These are phyloP conservation scores for Globisporangium sylvaticum DNA, from an alignment of 352 stramenopile genomes.

Conservation along the genomic window DNA sequence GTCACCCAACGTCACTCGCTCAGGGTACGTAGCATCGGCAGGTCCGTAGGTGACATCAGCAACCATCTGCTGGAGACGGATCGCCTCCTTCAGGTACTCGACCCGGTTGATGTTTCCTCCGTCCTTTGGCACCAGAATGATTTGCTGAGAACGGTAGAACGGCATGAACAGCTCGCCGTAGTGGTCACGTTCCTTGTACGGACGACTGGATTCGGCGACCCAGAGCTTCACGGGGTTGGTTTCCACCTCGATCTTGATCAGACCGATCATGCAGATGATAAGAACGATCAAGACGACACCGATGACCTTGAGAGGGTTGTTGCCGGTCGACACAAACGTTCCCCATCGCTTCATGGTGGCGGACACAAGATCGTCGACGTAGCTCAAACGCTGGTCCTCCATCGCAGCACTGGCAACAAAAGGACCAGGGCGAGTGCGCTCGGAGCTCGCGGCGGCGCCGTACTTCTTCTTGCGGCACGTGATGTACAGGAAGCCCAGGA, in stretches of 20 bases:
- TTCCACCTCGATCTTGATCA: conserved; percentile 47
- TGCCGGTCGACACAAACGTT: conserved; percentile 32
- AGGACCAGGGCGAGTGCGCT: conserved; percentile 21
- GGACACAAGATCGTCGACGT: conserved; percentile 43
- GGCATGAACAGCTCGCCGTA: conserved; percentile 64
- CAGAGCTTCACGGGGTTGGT: conserved; percentile 64
- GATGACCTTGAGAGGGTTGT: conserved; percentile 40
- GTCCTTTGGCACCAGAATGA: conserved; percentile 65
- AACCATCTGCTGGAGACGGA: conserved; percentile 44
- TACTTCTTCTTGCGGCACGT: conserved; percentile 28
- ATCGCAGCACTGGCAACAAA: conserved; percentile 21
- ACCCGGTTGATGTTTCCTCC: conserved; percentile 49
- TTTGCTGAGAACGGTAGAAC: conserved; percentile 69
- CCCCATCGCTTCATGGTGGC: conserved; percentile 38
- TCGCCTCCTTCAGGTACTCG: conserved; percentile 46
- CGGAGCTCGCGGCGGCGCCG: conserved; percentile 13
- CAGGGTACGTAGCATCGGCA: conserved; percentile 12
- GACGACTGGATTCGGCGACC: conserved; percentile 51
- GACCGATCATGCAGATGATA: conserved; percentile 29
- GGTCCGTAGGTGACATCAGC: conserved; percentile 36
- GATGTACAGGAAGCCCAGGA: conserved; percentile 38
- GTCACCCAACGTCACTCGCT: conserved; percentile 34
- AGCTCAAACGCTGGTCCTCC: conserved; percentile 25
- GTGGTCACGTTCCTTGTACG: conserved; percentile 54
- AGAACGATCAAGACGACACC: conserved; percentile 31